Conservation (phyloP, 2,329 filamentous ascomycete species). For the Pyrenophora graminea region DNA sequence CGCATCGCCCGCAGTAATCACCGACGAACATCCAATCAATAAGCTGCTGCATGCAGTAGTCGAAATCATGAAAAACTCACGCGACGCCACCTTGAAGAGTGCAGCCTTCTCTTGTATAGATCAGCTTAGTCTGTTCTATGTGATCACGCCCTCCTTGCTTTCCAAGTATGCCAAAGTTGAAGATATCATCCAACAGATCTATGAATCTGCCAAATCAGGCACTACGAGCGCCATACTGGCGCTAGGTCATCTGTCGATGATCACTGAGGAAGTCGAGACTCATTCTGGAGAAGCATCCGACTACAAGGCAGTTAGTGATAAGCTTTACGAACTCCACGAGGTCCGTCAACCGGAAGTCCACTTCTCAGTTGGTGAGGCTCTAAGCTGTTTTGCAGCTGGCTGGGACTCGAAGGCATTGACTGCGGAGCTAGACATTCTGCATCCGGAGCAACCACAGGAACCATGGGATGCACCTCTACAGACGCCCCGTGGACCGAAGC, state of each 20-base stretch:
- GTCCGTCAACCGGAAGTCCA: constrained; percentile 85
- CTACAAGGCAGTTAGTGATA: constrained; percentile 64
- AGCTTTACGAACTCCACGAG: constrained; percentile 78
- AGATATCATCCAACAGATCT: constrained; percentile 65
- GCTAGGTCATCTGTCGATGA: constrained; percentile 75
- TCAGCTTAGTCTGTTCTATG: constrained; percentile 64
- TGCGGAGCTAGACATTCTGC: constrained; percentile 75
- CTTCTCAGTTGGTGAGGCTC: constrained; percentile 86
- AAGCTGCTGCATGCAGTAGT: constrained; percentile 53
- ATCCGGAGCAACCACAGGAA: constrained; percentile 45
- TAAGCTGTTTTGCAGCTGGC: constrained; percentile 75
- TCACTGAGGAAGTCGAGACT: constrained; percentile 52
- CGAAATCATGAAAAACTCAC: constrained; percentile 58
- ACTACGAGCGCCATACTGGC: constrained; percentile 82
- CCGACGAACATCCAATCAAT: constrained; percentile 46
- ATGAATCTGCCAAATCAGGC: constrained; percentile 73
- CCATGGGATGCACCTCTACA: constrained; percentile 36
- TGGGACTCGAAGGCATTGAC: constrained; percentile 84
- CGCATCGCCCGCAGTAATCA: constrained; percentile 17
- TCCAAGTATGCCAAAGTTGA: constrained; percentile 45
- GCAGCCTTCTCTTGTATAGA: constrained; percentile 62
- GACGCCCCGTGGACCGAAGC: constrained; percentile 39
- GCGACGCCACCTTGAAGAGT: constrained; percentile 62
- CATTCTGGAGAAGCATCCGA: constrained; percentile 37
- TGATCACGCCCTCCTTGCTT: constrained; percentile 52